Percentiles rank a stretch among this genome's conserved stretches.
Evolutionary conservation across 2,329 filamentous ascomycete species (phyloP).

Genomic region (Nemania serpens): DNA sequence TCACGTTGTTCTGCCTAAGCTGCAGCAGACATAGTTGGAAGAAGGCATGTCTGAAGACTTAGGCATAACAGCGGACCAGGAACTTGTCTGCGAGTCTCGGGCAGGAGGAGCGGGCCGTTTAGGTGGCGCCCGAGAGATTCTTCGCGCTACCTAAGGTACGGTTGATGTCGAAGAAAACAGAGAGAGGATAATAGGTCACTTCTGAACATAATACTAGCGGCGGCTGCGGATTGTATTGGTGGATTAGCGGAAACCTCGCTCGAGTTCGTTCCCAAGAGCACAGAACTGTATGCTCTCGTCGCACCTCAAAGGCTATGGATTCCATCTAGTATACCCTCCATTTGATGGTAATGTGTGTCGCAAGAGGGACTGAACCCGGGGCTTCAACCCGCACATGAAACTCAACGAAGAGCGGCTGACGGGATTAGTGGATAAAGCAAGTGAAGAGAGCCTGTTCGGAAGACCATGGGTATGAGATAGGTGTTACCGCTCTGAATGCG

Average conservation of each 20-base stretch:
- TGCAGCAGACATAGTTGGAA: not conserved
- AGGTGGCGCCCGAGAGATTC: not conserved
- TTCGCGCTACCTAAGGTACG: not conserved
- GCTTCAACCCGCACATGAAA: not conserved
- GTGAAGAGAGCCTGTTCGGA: constrained; percentile 2
- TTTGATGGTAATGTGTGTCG: constrained; percentile 7
- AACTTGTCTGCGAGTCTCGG: not conserved
- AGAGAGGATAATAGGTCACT: not conserved
- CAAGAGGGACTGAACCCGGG: not conserved
- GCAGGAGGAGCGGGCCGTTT: not conserved
- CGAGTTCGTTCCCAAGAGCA: too few species aligned
- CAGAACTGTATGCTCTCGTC: not conserved
- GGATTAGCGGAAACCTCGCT: too few species aligned
- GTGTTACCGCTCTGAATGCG: not conserved
- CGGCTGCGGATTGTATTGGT: not conserved
- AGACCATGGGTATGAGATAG: not conserved
- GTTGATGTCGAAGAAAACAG: not conserved
- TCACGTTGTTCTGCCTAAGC: not conserved
- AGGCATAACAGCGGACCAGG: too few species aligned
- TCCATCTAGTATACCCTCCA: not conserved
- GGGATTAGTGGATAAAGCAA: constrained; percentile 15
- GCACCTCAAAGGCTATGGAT: not conserved
- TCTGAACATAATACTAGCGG: not conserved
- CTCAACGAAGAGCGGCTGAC: constrained; percentile 2
- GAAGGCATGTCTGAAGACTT: not conserved